Evolutionary conservation across 805 yeast genomes (phyloP).

Genomic region (Kurtzmaniella cleridarum): DNA sequence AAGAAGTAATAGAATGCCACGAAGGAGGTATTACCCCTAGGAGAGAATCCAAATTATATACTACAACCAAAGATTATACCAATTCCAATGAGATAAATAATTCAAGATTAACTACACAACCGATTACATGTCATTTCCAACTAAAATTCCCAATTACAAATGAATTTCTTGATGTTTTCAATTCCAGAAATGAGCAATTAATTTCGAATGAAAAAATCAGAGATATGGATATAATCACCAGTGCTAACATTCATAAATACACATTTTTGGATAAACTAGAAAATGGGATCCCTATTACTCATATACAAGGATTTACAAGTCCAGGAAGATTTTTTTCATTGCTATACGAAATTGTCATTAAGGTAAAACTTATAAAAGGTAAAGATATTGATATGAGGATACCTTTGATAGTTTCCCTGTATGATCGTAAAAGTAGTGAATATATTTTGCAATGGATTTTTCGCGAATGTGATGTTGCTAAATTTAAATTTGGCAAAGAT

Average conservation of each 20-base stretch:
- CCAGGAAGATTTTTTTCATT: conserved; percentile 47
- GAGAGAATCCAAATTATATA: conserved; percentile 38
- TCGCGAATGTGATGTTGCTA: conserved; percentile 46
- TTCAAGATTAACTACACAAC: conserved; percentile 20
- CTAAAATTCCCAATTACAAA: conserved; percentile 29
- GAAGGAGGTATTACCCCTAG: conserved; percentile 47
- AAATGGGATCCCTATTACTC: conserved; percentile 40
- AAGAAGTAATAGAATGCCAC: conserved; percentile 49
- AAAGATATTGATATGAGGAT: conserved; percentile 45
- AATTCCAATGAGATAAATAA: conserved; percentile 10
- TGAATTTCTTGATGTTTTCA: conserved; percentile 27
- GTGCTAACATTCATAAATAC: conserved; percentile 16
- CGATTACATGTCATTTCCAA: conserved; percentile 17
- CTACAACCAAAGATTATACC: conserved; percentile 24
- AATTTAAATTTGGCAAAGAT: conserved; percentile 27
- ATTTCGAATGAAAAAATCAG: conserved; percentile 3
- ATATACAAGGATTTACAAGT: conserved; percentile 46
- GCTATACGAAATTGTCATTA: conserved; percentile 46
- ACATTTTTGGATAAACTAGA: conserved; percentile 21
- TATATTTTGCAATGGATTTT: conserved; percentile 49
- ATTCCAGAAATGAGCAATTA: background rate
- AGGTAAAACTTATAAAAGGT: conserved; percentile 43
- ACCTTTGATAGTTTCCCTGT: conserved; percentile 53
- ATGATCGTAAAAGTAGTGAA: conserved; percentile 42
- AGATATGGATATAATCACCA: conserved; percentile 7